Base-by-base conservation (phyloP, 1,284 basidiomycete genomes). In the Cutaneotrichosporon cavernicola region DNA sequence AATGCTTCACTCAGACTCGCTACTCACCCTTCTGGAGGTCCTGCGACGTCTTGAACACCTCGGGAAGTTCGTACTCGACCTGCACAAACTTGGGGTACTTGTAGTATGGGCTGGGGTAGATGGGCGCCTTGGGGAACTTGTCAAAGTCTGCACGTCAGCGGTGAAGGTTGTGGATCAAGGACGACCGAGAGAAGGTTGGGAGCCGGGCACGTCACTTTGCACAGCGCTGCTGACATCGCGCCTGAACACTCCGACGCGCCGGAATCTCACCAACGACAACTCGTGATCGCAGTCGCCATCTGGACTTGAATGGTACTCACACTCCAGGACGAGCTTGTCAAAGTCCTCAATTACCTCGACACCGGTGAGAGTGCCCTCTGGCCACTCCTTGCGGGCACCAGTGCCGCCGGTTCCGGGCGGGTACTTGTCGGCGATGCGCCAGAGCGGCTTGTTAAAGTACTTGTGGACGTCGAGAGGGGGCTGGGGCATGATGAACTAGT, bases 341-440 rank as follows among this genome's bases (percentile, higher is more conserved):
- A 81, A 79, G 34, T 72, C 72, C n/a, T 76, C 71, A 64, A 82
- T 72, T 36, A 76, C 73, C 61, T 75, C 72, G 40, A 82, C 72
- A 7, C 70, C 69, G 67, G 74, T 74, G 34, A 82, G 69, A 16
- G 68, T 69, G 22, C 77, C 78, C 40, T 78, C 72, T 18, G 66
- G 66, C 70, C 75, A 78, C n/a, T 73, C 66, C 14, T 70, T 68
- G 55, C 78, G 71, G 13, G 77, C 73, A 30, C 77, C 77, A 22
- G 79, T 81, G 21, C 77, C 79, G 47, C 80, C 80, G n/a, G 78
- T 77, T 18, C 78, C 76, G 53, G 74, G 77, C 16, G 77, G 81
- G 67, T 76, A 81, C 68, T 73, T 72, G 66, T 79, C 81, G 59
- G 67, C 63, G 62, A 77, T 66, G 43, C 63, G 65, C 34, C 73